phyloP scores from a whole-genome alignment of 306 rosid species.

The Oemleria cerasiformis region DNA sequence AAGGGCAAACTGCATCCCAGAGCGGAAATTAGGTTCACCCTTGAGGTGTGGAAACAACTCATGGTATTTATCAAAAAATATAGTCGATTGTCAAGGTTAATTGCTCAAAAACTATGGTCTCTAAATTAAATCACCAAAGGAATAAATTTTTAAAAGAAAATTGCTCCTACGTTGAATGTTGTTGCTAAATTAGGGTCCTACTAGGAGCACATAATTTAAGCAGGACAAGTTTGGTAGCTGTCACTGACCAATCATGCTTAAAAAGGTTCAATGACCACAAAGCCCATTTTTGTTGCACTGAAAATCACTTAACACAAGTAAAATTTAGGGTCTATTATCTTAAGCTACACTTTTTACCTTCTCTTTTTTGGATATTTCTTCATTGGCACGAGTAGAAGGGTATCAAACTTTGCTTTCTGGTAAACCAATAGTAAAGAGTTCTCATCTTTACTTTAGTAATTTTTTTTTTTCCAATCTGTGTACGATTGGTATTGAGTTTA shows the following conservation, averaged over 20 bases:
- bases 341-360: neutral
- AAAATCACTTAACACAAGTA: neutral
- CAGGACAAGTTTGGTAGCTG: neutral
- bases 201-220: neutral
- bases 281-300: neutral
- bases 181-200: neutral
- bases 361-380: neutral
- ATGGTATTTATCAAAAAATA: too few relatives aligned
- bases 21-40: too few relatives aligned
- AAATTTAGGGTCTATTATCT: neutral
- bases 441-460: too few relatives aligned
- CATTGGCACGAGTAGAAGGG: slow-evolving; percentile 4
- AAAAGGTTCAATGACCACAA: neutral
- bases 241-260: neutral
- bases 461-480: too few relatives aligned
- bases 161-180: neutral
- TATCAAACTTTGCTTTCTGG: slow-evolving; percentile 1
- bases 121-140: neutral
- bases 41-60: too few relatives aligned
- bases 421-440: neutral
- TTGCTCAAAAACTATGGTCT: neutral
- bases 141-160: neutral
- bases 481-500: too few relatives aligned
- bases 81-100: too few relatives aligned
- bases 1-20: too few relatives aligned